A percentile compares a stretch with the other conserved stretches of the same genome.
These are phyloP conservation scores for Penicillium brevicompactum DNA, from an alignment of 2,329 filamentous ascomycete genomes.

Conservation along the genomic window DNA sequence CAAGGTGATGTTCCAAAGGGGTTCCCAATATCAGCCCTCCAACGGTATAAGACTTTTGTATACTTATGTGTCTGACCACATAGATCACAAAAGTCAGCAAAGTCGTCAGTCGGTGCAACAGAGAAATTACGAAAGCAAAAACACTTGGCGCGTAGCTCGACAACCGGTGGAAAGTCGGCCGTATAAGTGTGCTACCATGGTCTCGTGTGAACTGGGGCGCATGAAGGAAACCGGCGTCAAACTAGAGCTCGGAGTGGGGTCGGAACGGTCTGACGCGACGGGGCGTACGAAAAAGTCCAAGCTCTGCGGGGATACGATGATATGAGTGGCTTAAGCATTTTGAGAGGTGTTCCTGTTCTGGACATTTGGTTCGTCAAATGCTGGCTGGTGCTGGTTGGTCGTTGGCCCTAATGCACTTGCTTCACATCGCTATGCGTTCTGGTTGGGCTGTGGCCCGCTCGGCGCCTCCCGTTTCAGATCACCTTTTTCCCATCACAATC, in stretches of 20 bases:
- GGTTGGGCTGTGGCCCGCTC: slow-evolving; percentile 26
- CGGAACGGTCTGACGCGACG: neutral
- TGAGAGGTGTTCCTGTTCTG: neutral
- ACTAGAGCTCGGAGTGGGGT: slow-evolving; percentile 13
- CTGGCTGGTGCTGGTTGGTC: neutral
- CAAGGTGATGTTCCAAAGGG: too few relatives aligned
- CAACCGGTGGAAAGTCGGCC: neutral
- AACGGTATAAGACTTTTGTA: too few relatives aligned
- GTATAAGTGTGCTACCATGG: neutral
- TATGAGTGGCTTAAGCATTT: slow-evolving; percentile 18
- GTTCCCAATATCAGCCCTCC: too few relatives aligned
- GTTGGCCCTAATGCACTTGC: slow-evolving; percentile 25
- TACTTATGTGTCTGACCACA: too few relatives aligned
- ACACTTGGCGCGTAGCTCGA: neutral
- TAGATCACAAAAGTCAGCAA: too few relatives aligned
- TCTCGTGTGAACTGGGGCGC: slow-evolving; percentile 9
- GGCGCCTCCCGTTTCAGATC: slow-evolving; percentile 23
- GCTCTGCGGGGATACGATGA: slow-evolving; percentile 12
- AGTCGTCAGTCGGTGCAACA: neutral
- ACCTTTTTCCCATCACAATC: slow-evolving; percentile 23
- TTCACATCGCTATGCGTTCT: slow-evolving; percentile 21
- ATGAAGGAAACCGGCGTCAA: slow-evolving; percentile 12
- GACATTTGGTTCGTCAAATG: slow-evolving; percentile 13
- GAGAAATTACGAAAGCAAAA: neutral
- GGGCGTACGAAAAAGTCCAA: slow-evolving; percentile 13